Conservation (phyloP, 1,284 basidiomycete species). For the Agroathelia rolfsii region DNA sequence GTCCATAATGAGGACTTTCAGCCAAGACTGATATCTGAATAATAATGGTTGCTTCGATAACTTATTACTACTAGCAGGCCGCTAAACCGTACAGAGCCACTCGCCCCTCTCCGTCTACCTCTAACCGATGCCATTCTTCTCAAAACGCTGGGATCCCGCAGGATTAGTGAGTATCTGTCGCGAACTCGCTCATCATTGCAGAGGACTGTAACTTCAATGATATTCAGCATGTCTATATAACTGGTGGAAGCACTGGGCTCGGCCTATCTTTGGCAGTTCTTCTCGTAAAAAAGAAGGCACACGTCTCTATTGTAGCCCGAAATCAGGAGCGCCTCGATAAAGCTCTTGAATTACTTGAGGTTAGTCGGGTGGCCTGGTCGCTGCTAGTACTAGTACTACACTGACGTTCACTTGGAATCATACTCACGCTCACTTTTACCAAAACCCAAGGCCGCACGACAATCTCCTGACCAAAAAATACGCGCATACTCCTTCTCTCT, state of each 20-base stretch:
- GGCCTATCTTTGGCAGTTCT: slow-evolving; percentile 65
- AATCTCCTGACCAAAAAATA: slow-evolving; percentile 46
- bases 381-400: neutral
- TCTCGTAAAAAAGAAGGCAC: slow-evolving; percentile 60
- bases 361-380: too few species aligned
- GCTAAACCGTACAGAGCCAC: too few species aligned
- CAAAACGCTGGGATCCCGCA: slow-evolving; percentile 33
- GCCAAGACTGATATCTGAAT: too few species aligned
- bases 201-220: too few species aligned
- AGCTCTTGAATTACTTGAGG: slow-evolving; percentile 58
- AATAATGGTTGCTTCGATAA: too few species aligned
- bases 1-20: too few species aligned
- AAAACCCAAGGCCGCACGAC: slow-evolving; percentile 38
- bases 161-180: slow-evolving; percentile 26
- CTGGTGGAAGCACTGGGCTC: slow-evolving; percentile 75
- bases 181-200: too few species aligned
- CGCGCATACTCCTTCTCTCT: slow-evolving; percentile 57
- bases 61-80: too few species aligned
- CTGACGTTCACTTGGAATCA: neutral
- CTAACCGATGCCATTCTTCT: slow-evolving; percentile 21
- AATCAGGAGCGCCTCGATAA: slow-evolving; percentile 48
- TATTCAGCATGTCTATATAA: slow-evolving; percentile 72
- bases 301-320: slow-evolving; percentile 77
- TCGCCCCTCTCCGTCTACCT: too few species aligned
- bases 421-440: neutral